Evolutionary conservation across 2,329 filamentous ascomycete genomes (phyloP), one percentile per base, ranked within the genome.

Genomic region (Bimuria novae-zelandiae): DNA sequence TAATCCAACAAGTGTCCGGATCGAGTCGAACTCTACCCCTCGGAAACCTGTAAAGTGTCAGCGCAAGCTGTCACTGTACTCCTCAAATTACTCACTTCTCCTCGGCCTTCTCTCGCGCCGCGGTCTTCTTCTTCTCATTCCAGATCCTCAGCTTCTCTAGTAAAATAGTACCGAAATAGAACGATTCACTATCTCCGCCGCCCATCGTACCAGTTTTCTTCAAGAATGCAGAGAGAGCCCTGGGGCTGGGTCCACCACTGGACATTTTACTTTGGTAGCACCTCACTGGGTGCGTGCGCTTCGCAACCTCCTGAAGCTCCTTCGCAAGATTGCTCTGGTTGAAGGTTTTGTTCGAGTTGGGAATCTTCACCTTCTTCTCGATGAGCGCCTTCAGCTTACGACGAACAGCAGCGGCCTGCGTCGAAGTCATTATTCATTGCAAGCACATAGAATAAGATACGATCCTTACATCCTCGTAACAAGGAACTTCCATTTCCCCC

Each of bases 91-190:
- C 54, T 36, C 46, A 63, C 58, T 61, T 53, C n/a, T 57, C 29
- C 22, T 63, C 60, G 3, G 56, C 55, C 19, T 61, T 59, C 51
- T 51, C 47, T 21, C 58, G 48, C 14, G 54, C 47, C 30, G 45
- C 48, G 11, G 51, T 63, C 55, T 61, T 64, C 51, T 60, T 63
- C 49, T 63, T 54, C 6, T 52, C 53, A 29, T 60, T 61, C 52
- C 56, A 61, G 17, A 60, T 63, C 16, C 60, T 51, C 35, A 63
- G 30, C 50, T 61, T 61, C 48, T 61, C 62, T 1, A 61, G 35
- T 32, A 64, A 37, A 45, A 63, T 60, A 19, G 55, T 64, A 11
- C 56, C 58, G n/a, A 45, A 61, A 37, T 61, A 64, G 29, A 57
- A 64, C 5, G 45, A 36, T 29, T 58, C 49, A n/a, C 42, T 55